Evolutionary conservation across 2,329 filamentous ascomycete species (phyloP).

Genomic region (Alternaria triticina): DNA sequence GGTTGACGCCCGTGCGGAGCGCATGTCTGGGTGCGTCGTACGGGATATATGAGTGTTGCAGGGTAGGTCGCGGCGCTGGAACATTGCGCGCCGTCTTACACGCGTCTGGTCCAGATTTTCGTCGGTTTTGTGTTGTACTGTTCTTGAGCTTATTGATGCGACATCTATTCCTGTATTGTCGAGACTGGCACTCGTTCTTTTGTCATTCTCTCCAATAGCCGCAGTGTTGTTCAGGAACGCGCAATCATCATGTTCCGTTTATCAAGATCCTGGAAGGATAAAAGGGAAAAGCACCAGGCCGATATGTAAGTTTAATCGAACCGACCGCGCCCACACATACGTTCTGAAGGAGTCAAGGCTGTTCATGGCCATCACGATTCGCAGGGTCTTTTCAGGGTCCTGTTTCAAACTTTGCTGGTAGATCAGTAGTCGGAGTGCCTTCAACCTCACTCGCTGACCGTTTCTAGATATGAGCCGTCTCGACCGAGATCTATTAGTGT

Average conservation of each 20-base stretch:
- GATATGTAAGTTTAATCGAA: slow-evolving; percentile 9
- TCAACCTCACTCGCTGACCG: neutral
- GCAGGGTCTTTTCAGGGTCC: neutral
- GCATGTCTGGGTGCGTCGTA: slow-evolving; percentile 1
- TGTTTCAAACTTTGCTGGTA: neutral
- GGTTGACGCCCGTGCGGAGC: slow-evolving; percentile 4
- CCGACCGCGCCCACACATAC: neutral
- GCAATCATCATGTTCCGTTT: slow-evolving; percentile 8
- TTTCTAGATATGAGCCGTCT: slow-evolving; percentile 13
- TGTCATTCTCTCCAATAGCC: neutral
- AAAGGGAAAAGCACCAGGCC: neutral
- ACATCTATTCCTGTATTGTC: neutral
- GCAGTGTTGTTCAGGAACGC: neutral
- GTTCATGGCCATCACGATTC: neutral
- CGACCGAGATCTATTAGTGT: slow-evolving; percentile 8
- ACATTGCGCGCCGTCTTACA: neutral
- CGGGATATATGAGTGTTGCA: slow-evolving; percentile 13
- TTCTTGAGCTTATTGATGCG: neutral
- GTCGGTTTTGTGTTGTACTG: neutral
- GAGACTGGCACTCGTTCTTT: neutral
- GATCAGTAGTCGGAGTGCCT: neutral
- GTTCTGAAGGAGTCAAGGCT: neutral
- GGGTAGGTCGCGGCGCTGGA: slow-evolving; percentile 9
- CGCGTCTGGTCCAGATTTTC: neutral
- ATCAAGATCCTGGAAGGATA: slow-evolving; percentile 7